Conservation (phyloP, 2,329 filamentous ascomycete species). For the Escovopsis sp. region DNA sequence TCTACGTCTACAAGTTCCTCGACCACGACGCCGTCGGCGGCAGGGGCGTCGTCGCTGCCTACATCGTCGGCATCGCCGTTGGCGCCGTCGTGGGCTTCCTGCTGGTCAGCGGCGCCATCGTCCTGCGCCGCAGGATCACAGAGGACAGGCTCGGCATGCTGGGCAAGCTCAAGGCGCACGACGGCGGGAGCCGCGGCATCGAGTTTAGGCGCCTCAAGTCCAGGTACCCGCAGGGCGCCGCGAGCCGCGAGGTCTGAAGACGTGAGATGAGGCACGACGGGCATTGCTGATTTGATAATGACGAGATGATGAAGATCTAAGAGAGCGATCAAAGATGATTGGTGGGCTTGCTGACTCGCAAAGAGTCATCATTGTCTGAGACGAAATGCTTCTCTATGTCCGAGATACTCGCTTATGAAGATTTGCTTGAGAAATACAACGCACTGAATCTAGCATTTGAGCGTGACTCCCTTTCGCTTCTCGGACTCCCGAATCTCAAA, state of each 20-base stretch:
- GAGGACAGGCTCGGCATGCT: constrained; percentile 30
- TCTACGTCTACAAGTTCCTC: constrained; percentile 71
- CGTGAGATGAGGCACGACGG: constrained; percentile 4
- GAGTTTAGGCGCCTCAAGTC: too few species aligned
- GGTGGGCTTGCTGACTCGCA: background rate
- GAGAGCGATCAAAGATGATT: background rate
- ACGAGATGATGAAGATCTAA: constrained; percentile 11
- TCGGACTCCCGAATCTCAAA: constrained; percentile 86
- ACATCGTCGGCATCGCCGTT: constrained; percentile 44
- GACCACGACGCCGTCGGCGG: constrained; percentile 41
- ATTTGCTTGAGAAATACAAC: background rate
- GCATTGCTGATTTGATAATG: constrained; percentile 10
- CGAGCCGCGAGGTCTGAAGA: too few species aligned
- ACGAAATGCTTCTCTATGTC: background rate
- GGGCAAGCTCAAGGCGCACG: constrained; percentile 21
- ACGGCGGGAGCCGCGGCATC: too few species aligned
- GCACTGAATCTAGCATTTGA: constrained; percentile 53
- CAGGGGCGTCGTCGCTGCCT: constrained; percentile 41
- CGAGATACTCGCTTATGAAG: background rate
- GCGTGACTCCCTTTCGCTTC: constrained; percentile 60
- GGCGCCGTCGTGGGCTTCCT: constrained; percentile 38
- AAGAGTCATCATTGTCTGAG: background rate
- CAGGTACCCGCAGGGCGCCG: too few species aligned
- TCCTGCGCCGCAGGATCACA: constrained; percentile 33
- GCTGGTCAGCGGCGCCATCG: constrained; percentile 35